Conservation (phyloP, 164 flowering plant species). For the Aristolochia contorta region DNA sequence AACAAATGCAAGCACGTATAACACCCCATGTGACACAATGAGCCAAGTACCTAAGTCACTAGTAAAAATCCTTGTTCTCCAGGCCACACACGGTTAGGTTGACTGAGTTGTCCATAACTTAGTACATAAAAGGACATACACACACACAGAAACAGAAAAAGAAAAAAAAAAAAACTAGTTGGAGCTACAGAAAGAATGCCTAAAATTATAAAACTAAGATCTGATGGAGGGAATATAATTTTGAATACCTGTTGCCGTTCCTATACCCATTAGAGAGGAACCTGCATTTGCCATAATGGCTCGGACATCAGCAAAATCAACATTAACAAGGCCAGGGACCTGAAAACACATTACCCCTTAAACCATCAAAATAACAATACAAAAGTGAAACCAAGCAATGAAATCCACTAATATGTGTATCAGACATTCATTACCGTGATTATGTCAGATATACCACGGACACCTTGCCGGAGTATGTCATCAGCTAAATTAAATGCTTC, state of each 20-base stretch:
- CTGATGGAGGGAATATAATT: not conserved
- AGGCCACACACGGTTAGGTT: no score
- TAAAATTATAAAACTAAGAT: no score
- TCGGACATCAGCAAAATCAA: constrained; percentile 80
- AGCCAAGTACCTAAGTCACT: no score
- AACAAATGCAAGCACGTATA: no score
- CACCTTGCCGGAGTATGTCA: constrained; percentile 94
- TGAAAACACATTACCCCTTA: constrained; percentile 16
- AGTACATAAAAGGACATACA: no score
- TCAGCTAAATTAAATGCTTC: constrained; percentile 95
- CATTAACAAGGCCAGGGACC: constrained; percentile 71
- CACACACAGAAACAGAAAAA: no score
- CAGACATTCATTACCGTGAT: constrained; percentile 52
- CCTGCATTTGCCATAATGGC: constrained; percentile 84
- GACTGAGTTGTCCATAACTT: no score
- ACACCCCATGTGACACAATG: no score
- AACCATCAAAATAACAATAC: not conserved
- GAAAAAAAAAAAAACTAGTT: no score
- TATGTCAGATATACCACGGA: constrained; percentile 95
- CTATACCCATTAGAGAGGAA: constrained; percentile 74
- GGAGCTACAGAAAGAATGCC: no score
- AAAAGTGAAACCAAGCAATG: not conserved
- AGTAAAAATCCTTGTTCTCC: no score
- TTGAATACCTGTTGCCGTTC: constrained; percentile 61
- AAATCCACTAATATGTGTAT: not conserved